A percentile compares a stretch with the other conserved stretches of the same genome.
Evolutionary conservation across 306 rosid species (phyloP).

Genomic region (Cucumis hystrix): DNA sequence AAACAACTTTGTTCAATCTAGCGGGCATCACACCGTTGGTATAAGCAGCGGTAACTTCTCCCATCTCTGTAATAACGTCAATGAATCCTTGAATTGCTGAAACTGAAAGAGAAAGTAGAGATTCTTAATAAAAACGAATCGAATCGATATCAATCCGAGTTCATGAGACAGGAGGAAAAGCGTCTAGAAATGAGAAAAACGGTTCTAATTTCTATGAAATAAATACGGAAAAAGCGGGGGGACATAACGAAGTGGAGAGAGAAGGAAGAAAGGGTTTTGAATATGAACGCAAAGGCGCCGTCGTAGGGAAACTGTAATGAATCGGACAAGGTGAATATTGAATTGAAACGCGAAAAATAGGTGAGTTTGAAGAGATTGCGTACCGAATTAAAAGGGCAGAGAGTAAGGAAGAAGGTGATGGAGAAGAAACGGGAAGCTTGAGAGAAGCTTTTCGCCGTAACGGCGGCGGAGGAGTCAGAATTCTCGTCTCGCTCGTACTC

Average conservation of each 20-base stretch:
- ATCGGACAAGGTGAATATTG: neutral
- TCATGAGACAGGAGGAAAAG: neutral
- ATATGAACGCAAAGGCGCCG: neutral
- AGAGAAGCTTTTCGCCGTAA: neutral
- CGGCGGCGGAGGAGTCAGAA: neutral
- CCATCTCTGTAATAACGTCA: conserved; percentile 19
- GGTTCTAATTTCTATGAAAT: neutral
- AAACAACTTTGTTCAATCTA: conserved; percentile 70
- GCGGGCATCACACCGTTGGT: conserved; percentile 40
- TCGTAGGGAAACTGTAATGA: neutral
- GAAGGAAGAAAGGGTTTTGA: neutral
- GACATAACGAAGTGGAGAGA: neutral
- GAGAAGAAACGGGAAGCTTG: neutral
- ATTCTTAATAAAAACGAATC: neutral
- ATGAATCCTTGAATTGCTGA: conserved; percentile 26
- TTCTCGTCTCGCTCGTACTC: neutral
- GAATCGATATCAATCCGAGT: neutral
- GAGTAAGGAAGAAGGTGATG: neutral
- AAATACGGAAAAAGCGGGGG: neutral
- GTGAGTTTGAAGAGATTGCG: neutral
- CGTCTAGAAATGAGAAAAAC: neutral
- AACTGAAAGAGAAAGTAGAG: conserved; percentile 4
- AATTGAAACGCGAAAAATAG: neutral
- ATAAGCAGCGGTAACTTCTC: conserved; percentile 20
- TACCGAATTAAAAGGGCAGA: neutral